phyloP scores from a whole-genome alignment of 306 rosid genomes.

The Abrus precatorius region DNA sequence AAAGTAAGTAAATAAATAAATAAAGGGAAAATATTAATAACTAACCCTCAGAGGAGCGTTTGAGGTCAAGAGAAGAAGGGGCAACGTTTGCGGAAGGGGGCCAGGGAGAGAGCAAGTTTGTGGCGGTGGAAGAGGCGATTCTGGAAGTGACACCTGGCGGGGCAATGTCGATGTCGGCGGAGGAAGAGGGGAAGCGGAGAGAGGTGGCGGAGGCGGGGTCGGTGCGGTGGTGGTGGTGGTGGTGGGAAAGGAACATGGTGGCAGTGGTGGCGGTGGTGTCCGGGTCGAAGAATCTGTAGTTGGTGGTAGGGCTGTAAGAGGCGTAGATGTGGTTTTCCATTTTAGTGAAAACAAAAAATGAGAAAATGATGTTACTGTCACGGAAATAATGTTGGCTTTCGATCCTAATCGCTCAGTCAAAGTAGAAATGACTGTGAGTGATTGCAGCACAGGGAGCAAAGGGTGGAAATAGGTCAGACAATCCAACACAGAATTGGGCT shows the following conservation, averaged over 20 bases:
- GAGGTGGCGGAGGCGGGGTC: slow-evolving; percentile 46
- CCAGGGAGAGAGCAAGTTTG: slow-evolving; percentile 68
- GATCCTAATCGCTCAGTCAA: not conserved
- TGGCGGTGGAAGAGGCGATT: slow-evolving; percentile 46
- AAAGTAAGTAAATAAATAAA: not conserved
- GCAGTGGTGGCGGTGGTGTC: not conserved
- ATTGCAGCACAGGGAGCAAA: not conserved
- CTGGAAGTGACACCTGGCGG: slow-evolving; percentile 54
- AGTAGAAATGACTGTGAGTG: not conserved
- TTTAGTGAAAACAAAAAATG: slow-evolving; percentile 24
- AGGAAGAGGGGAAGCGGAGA: slow-evolving; percentile 52
- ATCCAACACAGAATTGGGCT: no score
- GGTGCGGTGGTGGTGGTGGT: slow-evolving; percentile 33
- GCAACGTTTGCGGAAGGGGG: slow-evolving; percentile 43
- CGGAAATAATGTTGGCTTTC: not conserved
- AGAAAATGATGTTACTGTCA: slow-evolving; percentile 36
- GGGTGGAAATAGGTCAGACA: no score
- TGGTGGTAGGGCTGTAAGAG: slow-evolving; percentile 55
- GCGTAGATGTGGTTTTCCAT: slow-evolving; percentile 54
- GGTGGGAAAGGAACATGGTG: slow-evolving; percentile 50
- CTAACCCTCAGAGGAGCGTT: slow-evolving; percentile 86
- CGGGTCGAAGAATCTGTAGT: slow-evolving; percentile 48
- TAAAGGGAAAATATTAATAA: not conserved
- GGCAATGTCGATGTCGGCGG: slow-evolving; percentile 53
- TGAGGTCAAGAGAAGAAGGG: slow-evolving; percentile 56